A percentile compares a stretch with the other conserved stretches of the same genome.
Conservation (phyloP, 106 monocot species). For the Dioscorea dumetorum region DNA sequence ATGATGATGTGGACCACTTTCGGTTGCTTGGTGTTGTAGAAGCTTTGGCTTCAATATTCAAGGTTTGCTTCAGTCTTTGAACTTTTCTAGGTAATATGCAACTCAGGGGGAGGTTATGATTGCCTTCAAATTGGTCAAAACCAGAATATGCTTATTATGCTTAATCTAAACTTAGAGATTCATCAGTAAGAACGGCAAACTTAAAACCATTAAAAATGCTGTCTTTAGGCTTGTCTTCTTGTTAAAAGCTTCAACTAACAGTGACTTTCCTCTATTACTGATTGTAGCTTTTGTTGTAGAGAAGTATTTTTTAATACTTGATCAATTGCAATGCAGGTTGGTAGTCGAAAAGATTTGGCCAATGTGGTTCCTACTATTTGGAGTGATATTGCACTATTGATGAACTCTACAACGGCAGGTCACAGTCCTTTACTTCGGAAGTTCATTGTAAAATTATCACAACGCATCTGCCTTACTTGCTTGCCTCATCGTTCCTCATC, state of each 20-base stretch:
- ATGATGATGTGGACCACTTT: slow-evolving; percentile 55
- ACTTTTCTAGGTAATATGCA: too few species aligned
- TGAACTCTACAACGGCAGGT: slow-evolving; percentile 57
- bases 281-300: too few species aligned
- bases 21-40: slow-evolving; percentile 78
- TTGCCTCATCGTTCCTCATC: slow-evolving; percentile 66
- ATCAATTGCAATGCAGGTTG: slow-evolving; percentile 44
- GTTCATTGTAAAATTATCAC: slow-evolving; percentile 80
- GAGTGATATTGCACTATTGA: slow-evolving; percentile 55
- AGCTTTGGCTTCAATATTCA: slow-evolving; percentile 86
- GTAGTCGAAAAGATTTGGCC: slow-evolving; percentile 44
- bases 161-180: too few species aligned
- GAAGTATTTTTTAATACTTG: background rate
- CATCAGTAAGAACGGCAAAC: too few species aligned
- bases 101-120: too few species aligned
- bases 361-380: slow-evolving; percentile 49
- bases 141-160: too few species aligned
- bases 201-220: too few species aligned
- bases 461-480: slow-evolving; percentile 74
- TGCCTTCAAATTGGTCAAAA: too few species aligned
- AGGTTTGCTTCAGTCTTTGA: slow-evolving; percentile 29
- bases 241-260: too few species aligned
- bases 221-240: too few species aligned
- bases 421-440: slow-evolving; percentile 83
- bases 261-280: too few species aligned